These are phyloP conservation scores for Teunomyces tritomae DNA, from an alignment of 805 yeast genomes.

Conservation along the genomic window DNA sequence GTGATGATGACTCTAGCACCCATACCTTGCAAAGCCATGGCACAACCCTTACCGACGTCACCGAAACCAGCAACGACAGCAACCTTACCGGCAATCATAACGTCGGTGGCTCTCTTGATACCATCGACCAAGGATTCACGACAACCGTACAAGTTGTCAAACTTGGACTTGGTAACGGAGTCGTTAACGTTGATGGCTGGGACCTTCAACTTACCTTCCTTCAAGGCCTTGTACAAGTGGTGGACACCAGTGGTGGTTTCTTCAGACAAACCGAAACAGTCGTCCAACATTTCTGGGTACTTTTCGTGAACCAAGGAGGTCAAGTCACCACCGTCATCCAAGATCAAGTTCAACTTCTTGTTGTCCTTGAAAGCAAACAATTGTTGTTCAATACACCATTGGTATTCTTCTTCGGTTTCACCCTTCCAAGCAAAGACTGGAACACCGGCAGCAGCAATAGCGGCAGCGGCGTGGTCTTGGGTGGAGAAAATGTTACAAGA, in stretches of 20 bases:
- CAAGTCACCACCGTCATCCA: conserved; percentile 99
- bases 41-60: conserved; percentile 99
- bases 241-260: conserved; percentile 99
- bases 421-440: conserved; percentile 99
- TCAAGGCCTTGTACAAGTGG: conserved; percentile 95
- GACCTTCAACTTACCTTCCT: conserved; percentile 84
- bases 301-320: conserved; percentile 95
- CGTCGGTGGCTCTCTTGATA: conserved; percentile 99
- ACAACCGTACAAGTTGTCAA: conserved; percentile 99
- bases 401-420: conserved; percentile 98
- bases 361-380: conserved; percentile 95
- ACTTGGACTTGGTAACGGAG: conserved; percentile 98
- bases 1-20: conserved; percentile 98
- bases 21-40: conserved; percentile 97
- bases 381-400: conserved; percentile 99
- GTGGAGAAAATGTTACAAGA: conserved; percentile 99
- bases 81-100: conserved; percentile 98
- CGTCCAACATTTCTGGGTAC: conserved; percentile 96
- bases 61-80: conserved; percentile 99
- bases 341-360: conserved; percentile 91
- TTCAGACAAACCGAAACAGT: conserved; percentile 94
- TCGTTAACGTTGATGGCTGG: conserved; percentile 99
- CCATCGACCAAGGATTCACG: conserved; percentile 98
- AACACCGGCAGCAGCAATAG: conserved; percentile 98
- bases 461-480: conserved; percentile 99